phyloP scores from a whole-genome alignment of 2,329 filamentous ascomycete genomes.

The Exophiala alcalophila region DNA sequence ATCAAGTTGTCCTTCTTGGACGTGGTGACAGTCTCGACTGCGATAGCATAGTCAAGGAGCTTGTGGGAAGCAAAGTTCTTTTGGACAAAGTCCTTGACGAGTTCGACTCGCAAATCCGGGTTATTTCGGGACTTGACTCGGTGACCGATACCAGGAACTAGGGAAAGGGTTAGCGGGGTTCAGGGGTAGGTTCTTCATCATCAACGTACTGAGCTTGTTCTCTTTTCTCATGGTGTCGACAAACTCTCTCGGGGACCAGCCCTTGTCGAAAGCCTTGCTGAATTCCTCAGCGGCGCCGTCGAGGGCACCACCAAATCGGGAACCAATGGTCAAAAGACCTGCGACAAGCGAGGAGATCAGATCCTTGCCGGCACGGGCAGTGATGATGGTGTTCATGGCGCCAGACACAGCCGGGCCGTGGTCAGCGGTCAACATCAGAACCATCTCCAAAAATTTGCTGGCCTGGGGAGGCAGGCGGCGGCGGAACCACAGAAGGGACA shows the following conservation, averaged over 20 bases:
- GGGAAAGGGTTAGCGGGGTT: constrained; percentile 32
- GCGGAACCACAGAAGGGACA: constrained; percentile 99
- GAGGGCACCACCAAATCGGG: constrained; percentile 95
- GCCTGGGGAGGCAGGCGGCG: constrained; percentile 93
- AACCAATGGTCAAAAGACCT: constrained; percentile 97
- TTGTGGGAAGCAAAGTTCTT: constrained; percentile 98
- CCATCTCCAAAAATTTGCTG: constrained; percentile 99
- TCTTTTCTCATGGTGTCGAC: constrained; percentile 99
- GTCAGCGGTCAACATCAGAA: constrained; percentile 99
- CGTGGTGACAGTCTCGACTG: constrained; percentile 95
- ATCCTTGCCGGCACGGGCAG: constrained; percentile 98
- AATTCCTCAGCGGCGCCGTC: constrained; percentile 98
- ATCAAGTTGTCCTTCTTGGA: constrained; percentile 99
- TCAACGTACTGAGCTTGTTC: constrained; percentile 85
- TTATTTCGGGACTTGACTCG: constrained; percentile 99
- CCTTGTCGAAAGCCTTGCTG: constrained; percentile 96
- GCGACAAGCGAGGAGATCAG: constrained; percentile 92
- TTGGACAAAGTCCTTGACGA: constrained; percentile 98
- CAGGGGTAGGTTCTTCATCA: neutral
- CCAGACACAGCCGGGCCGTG: constrained; percentile 98
- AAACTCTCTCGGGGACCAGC: constrained; percentile 95
- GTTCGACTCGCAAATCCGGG: constrained; percentile 98
- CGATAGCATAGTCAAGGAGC: constrained; percentile 96
- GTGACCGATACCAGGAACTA: constrained; percentile 94
- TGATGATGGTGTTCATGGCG: constrained; percentile 99